Conservation (phyloP, 2,329 filamentous ascomycete genomes). For the Cladorrhinum sp. region DNA sequence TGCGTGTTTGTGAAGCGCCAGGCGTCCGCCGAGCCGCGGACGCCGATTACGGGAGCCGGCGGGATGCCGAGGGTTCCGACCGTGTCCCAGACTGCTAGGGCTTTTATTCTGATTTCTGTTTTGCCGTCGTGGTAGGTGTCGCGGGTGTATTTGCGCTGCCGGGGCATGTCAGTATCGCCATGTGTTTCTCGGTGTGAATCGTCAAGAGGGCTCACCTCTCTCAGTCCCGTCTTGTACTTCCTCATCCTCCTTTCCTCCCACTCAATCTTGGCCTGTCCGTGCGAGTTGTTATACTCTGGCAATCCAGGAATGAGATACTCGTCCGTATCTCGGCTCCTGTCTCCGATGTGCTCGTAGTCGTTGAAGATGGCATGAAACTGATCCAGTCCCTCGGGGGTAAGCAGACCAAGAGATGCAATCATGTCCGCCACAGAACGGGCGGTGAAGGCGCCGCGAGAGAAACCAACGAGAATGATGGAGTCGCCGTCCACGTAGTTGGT, state of each 20-base stretch:
- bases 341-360: slow-evolving; percentile 36
- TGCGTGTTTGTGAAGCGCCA: slow-evolving; percentile 44
- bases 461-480: slow-evolving; percentile 37
- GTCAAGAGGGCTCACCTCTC: slow-evolving; percentile 29
- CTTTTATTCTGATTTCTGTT: slow-evolving; percentile 40
- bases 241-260: slow-evolving; percentile 36
- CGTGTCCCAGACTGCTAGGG: slow-evolving; percentile 50
- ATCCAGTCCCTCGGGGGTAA: slow-evolving; percentile 42
- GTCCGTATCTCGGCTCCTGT: slow-evolving; percentile 19
- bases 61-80: slow-evolving; percentile 46
- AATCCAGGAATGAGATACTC: slow-evolving; percentile 29
- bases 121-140: slow-evolving; percentile 34
- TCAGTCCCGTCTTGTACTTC: slow-evolving; percentile 38
- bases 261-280: slow-evolving; percentile 30
- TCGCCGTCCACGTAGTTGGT: slow-evolving; percentile 38
- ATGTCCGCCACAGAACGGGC: slow-evolving; percentile 40
- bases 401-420: slow-evolving; percentile 38
- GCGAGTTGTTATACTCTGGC: slow-evolving; percentile 25
- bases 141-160: slow-evolving; percentile 31
- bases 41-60: slow-evolving; percentile 36
- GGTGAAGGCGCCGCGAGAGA: slow-evolving; percentile 41
- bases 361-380: slow-evolving; percentile 42
- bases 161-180: neutral
- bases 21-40: slow-evolving; percentile 37
- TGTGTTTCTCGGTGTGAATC: too few relatives aligned